phyloP scores from a whole-genome alignment of 164 flowering plant species.

The Macadamia tetraphylla region DNA sequence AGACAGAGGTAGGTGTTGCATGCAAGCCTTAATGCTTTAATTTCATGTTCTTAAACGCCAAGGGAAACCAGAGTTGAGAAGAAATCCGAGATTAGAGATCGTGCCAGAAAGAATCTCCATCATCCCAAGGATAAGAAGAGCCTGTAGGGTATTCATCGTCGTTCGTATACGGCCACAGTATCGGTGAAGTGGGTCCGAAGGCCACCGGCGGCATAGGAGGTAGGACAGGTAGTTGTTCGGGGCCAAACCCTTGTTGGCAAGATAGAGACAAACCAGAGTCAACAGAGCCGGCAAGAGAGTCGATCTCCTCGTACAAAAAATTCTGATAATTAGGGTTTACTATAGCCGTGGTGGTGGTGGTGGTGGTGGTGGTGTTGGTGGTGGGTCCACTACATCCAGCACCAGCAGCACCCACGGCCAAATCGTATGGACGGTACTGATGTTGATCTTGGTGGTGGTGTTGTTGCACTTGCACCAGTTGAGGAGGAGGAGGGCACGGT shows the following conservation, averaged over 20 bases:
- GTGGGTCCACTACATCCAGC: conserved; percentile 2
- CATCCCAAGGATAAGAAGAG: conserved; percentile 50
- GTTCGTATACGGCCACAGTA: conserved; percentile 33
- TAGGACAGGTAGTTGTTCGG: background rate
- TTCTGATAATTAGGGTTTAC: conserved; percentile 10
- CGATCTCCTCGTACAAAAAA: conserved; percentile 32
- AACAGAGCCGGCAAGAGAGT: conserved; percentile 36
- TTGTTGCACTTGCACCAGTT: conserved; percentile 2
- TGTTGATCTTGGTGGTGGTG: background rate
- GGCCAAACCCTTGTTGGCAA: conserved; percentile 7
- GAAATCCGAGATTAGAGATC: conserved; percentile 27
- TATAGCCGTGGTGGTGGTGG: background rate
- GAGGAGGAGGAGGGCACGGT: conserved; percentile 19
- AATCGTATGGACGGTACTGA: conserved; percentile 1
- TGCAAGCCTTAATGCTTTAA: background rate
- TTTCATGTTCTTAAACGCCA: no score
- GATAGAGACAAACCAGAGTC: conserved; percentile 37
- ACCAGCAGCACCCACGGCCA: conserved; percentile 3
- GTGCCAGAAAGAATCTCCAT: conserved; percentile 45
- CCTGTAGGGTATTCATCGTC: conserved; percentile 35
- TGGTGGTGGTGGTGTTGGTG: no score
- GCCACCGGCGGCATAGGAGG: conserved; percentile 15
- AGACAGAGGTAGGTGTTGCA: background rate
- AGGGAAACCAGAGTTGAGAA: background rate
- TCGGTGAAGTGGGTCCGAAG: conserved; percentile 29